Percentiles rank a stretch among this genome's conserved stretches.
These are phyloP conservation scores for Trichosanthes truncata DNA, from an alignment of 306 rosid species.

Conservation along the genomic window DNA sequence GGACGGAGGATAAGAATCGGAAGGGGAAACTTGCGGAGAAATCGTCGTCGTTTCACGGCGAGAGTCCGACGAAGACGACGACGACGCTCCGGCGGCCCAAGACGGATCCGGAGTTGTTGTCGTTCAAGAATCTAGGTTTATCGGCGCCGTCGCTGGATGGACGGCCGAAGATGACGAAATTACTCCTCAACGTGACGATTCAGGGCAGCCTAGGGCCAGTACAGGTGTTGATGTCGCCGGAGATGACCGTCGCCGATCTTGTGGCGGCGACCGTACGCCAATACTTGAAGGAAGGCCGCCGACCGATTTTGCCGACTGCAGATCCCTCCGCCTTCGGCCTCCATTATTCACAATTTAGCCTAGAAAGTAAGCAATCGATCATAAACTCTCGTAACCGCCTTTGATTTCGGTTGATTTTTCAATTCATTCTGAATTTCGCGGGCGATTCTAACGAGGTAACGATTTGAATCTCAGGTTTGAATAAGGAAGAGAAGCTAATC, in stretches of 20 bases:
- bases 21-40: constrained; percentile 32
- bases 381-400: neutral
- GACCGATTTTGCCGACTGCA: constrained; percentile 45
- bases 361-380: constrained; percentile 51
- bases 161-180: constrained; percentile 44
- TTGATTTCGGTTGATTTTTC: neutral
- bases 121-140: constrained; percentile 8
- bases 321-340: constrained; percentile 47
- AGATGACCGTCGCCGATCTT: constrained; percentile 47
- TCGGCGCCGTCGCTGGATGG: constrained; percentile 15
- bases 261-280: constrained; percentile 35
- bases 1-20: constrained; percentile 34
- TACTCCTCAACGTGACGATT: constrained; percentile 67
- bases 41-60: constrained; percentile 59
- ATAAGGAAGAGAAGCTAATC: constrained; percentile 41
- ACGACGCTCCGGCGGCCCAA: constrained; percentile 54
- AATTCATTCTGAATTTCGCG: neutral
- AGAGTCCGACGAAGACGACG: neutral
- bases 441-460: constrained; percentile 4
- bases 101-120: constrained; percentile 46
- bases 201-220: constrained; percentile 68
- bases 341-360: constrained; percentile 88
- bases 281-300: constrained; percentile 67
- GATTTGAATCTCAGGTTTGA: constrained; percentile 40
- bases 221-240: constrained; percentile 50